These are phyloP conservation scores for Leccinum uliginosum DNA, from an alignment of 768 basidiomycete species.

Conservation along the genomic window DNA sequence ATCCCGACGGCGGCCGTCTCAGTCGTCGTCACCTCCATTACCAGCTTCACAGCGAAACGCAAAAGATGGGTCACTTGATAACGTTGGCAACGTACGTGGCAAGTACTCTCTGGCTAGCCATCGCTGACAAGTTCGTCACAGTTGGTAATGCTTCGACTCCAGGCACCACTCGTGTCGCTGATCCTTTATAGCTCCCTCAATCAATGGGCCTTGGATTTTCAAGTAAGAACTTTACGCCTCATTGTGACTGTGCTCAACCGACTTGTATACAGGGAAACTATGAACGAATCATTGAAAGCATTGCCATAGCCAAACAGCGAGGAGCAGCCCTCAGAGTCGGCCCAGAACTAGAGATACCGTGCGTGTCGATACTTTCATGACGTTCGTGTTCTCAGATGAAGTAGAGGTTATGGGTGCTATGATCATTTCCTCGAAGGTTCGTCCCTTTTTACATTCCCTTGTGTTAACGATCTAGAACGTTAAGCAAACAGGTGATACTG, in stretches of 20 bases:
- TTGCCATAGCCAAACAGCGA: slow-evolving; percentile 78
- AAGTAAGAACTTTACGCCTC: slow-evolving; percentile 43
- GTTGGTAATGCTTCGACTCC: slow-evolving; percentile 20
- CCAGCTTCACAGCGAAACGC: neutral
- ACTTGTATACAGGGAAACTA: slow-evolving; percentile 69
- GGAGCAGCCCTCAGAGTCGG: slow-evolving; percentile 93
- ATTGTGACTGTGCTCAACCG: neutral
- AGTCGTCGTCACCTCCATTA: neutral
- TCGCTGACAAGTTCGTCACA: slow-evolving; percentile 6
- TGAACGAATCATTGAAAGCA: slow-evolving; percentile 85
- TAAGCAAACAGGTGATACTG: slow-evolving; percentile 73
- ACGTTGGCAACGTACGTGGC: slow-evolving; percentile 78
- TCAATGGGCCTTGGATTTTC: slow-evolving; percentile 96
- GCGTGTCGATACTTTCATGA: slow-evolving; percentile 16
- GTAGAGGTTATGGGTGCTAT: slow-evolving; percentile 92
- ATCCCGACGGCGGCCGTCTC: neutral
- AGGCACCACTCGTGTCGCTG: slow-evolving; percentile 3
- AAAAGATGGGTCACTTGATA: slow-evolving; percentile 74
- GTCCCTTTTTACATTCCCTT: neutral
- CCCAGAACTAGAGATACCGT: slow-evolving; percentile 96
- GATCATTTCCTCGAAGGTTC: slow-evolving; percentile 97
- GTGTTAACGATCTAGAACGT: neutral
- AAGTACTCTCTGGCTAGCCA: neutral
- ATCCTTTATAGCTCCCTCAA: slow-evolving; percentile 69
- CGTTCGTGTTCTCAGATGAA: neutral